A percentile compares a stretch with the other conserved stretches of the same genome.
phyloP scores from a whole-genome alignment of 345 rosid species.

The Gynandropsis gynandra region DNA sequence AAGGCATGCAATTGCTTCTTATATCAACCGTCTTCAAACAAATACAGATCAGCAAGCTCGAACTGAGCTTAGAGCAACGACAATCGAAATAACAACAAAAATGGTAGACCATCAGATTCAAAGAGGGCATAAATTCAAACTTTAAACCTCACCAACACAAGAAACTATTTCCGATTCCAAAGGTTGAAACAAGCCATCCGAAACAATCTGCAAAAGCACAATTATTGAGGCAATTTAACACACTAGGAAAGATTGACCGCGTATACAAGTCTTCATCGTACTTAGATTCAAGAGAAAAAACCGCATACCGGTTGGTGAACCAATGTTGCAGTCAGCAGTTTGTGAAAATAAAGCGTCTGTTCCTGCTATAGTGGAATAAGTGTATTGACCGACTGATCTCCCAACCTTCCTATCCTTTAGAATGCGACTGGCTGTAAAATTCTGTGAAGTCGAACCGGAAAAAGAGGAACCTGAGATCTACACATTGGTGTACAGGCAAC shows the following conservation, averaged over 20 bases:
- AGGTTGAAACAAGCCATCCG: constrained; percentile 18
- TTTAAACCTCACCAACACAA: constrained; percentile 23
- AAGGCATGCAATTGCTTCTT: constrained; percentile 20
- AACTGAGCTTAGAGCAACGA: constrained; percentile 13
- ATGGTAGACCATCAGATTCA: constrained; percentile 11
- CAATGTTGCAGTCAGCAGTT: constrained; percentile 26
- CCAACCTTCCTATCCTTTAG: constrained; percentile 34
- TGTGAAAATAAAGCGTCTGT: constrained; percentile 18
- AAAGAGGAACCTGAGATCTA: constrained; percentile 86
- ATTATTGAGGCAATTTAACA: constrained; percentile 12
- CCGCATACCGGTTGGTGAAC: constrained; percentile 14
- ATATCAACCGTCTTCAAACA: constrained; percentile 18
- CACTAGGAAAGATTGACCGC: background rate
- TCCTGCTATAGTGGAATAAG: constrained; percentile 22
- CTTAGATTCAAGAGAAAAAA: constrained; percentile 18
- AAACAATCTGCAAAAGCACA: constrained; percentile 17
- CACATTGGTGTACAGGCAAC: constrained; percentile 81
- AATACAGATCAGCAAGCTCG: constrained; percentile 25
- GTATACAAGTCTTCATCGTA: constrained; percentile 19
- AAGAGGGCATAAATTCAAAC: constrained; percentile 17
- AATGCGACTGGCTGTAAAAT: constrained; percentile 61
- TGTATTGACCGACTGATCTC: constrained; percentile 18
- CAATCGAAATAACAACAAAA: constrained; percentile 10
- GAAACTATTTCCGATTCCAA: constrained; percentile 19
- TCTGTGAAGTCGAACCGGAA: constrained; percentile 96